A percentile compares a stretch with the other conserved stretches of the same genome.
Conservation (phyloP, 495 filamentous ascomycete genomes). For the Evansstolkia leycettana region DNA sequence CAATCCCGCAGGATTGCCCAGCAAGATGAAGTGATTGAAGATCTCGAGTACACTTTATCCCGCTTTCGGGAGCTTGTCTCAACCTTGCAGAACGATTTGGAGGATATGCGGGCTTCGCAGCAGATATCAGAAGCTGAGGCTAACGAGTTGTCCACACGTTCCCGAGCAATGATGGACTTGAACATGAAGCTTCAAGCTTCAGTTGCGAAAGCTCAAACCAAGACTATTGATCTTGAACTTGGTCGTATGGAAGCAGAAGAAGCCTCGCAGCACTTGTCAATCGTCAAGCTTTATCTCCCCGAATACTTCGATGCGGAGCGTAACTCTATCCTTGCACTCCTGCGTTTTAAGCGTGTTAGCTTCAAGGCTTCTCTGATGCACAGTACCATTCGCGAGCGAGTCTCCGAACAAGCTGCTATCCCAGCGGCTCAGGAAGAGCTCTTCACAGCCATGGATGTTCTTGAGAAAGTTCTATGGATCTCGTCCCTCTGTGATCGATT, state of each 20-base stretch:
- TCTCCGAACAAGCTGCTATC: slow-evolving; percentile 41
- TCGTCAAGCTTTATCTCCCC: slow-evolving; percentile 79
- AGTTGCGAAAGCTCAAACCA: slow-evolving; percentile 80
- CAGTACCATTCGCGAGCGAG: slow-evolving; percentile 64
- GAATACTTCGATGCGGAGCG: slow-evolving; percentile 68
- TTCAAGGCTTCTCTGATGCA: slow-evolving; percentile 80
- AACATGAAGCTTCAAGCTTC: slow-evolving; percentile 88
- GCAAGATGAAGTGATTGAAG: slow-evolving; percentile 68
- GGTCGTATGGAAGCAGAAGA: slow-evolving; percentile 81
- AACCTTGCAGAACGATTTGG: slow-evolving; percentile 73
- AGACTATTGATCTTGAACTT: slow-evolving; percentile 85
- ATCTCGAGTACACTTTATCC: slow-evolving; percentile 78
- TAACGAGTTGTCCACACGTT: slow-evolving; percentile 71
- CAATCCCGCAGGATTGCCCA: slow-evolving; percentile 46
- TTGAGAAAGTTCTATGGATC: slow-evolving; percentile 82
- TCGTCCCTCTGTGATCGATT: slow-evolving; percentile 73
- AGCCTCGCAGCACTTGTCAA: slow-evolving; percentile 74
- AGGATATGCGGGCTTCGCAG: slow-evolving; percentile 82
- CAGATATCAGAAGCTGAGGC: slow-evolving; percentile 88
- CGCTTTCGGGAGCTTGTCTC: slow-evolving; percentile 82
- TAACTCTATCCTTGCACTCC: slow-evolving; percentile 71
- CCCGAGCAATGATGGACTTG: slow-evolving; percentile 87
- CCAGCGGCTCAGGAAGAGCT: slow-evolving; percentile 57
- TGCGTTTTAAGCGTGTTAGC: slow-evolving; percentile 75
- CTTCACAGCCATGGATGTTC: slow-evolving; percentile 62